A percentile compares a stretch with the other conserved stretches of the same genome.
Conservation (phyloP, 805 yeast species). For the Ogataea paradorogensis region DNA sequence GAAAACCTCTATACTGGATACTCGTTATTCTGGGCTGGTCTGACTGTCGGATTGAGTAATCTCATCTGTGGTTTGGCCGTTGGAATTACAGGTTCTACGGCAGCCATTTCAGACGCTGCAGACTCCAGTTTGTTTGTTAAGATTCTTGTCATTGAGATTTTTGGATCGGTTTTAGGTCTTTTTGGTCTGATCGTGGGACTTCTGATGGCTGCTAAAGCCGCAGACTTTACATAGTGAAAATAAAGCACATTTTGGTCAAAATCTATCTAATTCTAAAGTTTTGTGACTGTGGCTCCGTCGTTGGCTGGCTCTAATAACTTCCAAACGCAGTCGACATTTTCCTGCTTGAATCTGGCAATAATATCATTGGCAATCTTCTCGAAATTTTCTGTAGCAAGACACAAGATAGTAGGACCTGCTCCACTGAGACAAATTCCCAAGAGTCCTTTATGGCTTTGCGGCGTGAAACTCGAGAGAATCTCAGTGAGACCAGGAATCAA, state of each 20-base stretch:
- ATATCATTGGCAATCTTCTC: slow-evolving; percentile 80
- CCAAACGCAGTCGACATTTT: slow-evolving; percentile 74
- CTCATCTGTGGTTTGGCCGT: slow-evolving; percentile 96
- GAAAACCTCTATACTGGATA: slow-evolving; percentile 92
- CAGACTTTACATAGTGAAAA: slow-evolving; percentile 61
- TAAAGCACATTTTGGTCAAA: not conserved
- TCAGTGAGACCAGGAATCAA: slow-evolving; percentile 89
- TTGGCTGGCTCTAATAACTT: slow-evolving; percentile 79
- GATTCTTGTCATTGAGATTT: slow-evolving; percentile 94
- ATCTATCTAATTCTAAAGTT: slow-evolving; percentile 17
- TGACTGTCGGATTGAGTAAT: slow-evolving; percentile 91
- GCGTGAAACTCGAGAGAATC: slow-evolving; percentile 75
- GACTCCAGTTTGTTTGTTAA: slow-evolving; percentile 93
- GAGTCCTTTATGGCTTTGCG: slow-evolving; percentile 76
- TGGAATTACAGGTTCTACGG: slow-evolving; percentile 98
- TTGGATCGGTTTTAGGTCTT: slow-evolving; percentile 93
- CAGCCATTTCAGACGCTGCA: slow-evolving; percentile 97
- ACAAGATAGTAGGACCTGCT: slow-evolving; percentile 96
- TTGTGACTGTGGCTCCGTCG: slow-evolving; percentile 74
- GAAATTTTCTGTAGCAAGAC: slow-evolving; percentile 85
- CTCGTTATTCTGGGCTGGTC: slow-evolving; percentile 96
- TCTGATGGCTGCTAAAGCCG: slow-evolving; percentile 94
- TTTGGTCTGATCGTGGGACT: slow-evolving; percentile 96
- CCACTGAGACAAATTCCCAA: slow-evolving; percentile 95
- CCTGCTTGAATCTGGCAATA: slow-evolving; percentile 61